Base-by-base conservation (phyloP, 495 filamentous ascomycete species). In the Penicillium psychrofluorescens region DNA sequence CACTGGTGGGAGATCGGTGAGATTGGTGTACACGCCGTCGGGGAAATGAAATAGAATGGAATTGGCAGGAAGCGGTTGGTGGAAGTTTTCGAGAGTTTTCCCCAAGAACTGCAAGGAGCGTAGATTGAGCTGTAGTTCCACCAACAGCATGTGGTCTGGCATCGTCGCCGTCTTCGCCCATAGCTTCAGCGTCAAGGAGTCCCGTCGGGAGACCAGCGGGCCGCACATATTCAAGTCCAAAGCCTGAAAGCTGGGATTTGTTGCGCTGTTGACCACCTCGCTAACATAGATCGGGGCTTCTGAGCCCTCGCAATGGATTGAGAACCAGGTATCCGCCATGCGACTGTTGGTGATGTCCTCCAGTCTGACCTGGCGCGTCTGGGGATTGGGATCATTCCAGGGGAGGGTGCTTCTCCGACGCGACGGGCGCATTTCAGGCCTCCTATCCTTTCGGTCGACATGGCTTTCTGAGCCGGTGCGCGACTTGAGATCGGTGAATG, bases 311-410 rank as follows among this genome's bases (percentile, higher is more conserved):
- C 78, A 79, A 64, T 95, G 90, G 16, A 98, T 63, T 0, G 87
- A 84, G 60, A 95, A 94, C 76, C 95, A 96, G 8, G 81, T 79
- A 62, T 95, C 86, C n/a, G 81, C 86, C 70, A 94, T 83, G 41
- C 80, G 77, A 49, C 68, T 79, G 29, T 77, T 77, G 14, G 81
- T 79, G 2, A 83, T 76, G 51, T 88, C 78, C 54, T 92, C 85
- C 36, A 95, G 63, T 51, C 78, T 85, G 53, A 83, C 78, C 72
- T 95, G 90, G 49, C 86, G 59, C 12, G 71, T 74, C 28, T 72
- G 70, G 1, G 86, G 84, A 40, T 75, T 81, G n/a, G 77, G 74
- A 47, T 76, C 79, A 34, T 69, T 75, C 72, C 89, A 85, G 36
- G 78, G 79, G 39, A 81, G 51, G 5, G 82, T 84, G 62, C 84